Base-by-base conservation (phyloP, 306 rosid species). In the Vicia faba region DNA sequence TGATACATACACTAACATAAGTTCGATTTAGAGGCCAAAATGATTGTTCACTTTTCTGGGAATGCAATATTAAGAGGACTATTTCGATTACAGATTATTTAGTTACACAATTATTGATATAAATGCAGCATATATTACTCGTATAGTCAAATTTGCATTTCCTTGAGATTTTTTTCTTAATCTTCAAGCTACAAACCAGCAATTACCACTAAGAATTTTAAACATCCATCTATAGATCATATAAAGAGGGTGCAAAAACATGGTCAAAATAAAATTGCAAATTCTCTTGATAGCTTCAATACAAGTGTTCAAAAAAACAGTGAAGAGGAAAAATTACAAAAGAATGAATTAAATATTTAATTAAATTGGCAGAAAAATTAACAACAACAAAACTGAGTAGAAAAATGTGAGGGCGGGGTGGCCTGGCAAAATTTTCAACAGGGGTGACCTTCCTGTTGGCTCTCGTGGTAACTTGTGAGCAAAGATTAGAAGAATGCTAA, bases 261-360 rank as follows among this genome's bases (percentile, higher is more conserved):
- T 58, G 49, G 39, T 13, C 2, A 38, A 5, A 54, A 35, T 61
- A 48, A 68, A 83, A 64, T 74, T 33, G 67, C 67, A 43, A 48
- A 57, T 63, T 79, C 81, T 64, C 64, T 64, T 75, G 64, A 77
- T 59, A 7, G 50, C 74, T 73, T 58, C 62, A 61, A 29, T 77
- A 76, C 79, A 80, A 61, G 41, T 26, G 72, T 33, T 65, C 51
- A 40, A 72, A 64, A 66, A 28, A 26, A 46, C 23, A 48, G 18
- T 29, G 20, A 73, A 19, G 66, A 38, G 57, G 56, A 40, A 38
- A 2, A 6, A 62, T 56, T 68, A 61, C 55, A 87, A 87, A 86
- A 80, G 89, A 90, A 90, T 80, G 76, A 84, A 83, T 87, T 68
- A 67, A 87, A 89, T 87, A 78, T 60, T 61, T 61, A 71, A 77